Base-by-base conservation (phyloP, 495 filamentous ascomycete genomes). In the Delitschia confertaspora region DNA sequence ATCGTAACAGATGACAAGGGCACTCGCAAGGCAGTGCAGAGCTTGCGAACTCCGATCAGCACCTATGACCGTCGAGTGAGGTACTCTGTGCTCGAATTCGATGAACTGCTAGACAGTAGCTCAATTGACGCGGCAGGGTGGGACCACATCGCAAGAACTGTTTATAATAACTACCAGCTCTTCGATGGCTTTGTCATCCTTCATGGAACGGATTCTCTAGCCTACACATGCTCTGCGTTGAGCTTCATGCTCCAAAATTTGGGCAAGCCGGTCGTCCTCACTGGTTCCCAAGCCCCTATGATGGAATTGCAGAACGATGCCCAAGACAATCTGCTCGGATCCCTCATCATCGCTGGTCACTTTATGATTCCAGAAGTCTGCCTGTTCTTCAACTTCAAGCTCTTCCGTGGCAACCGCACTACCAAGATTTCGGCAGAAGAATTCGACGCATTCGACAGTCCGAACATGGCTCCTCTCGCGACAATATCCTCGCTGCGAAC, bases 351-450 rank as follows among this genome's bases (percentile, higher is more conserved):
- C 46, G 91, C 91, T 5, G 89, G 88, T 33, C 91, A 93, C 42
- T 98, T 95, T 63, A 84, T 87, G 68, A 88, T 98, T 49, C 88
- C 91, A 0, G 91, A 98, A 60, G 88, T 98, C 22, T 89, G 86
- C 60, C 70, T 98, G 33, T 95, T 93, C 69, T 98, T 98, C 71
- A 84, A 91, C 62, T 82, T 93, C 65, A 83, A 73, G 35, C 74
- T 98, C n/a, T 93, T 83, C 62, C 79, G 91, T 10, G 91, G 88
- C 10, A 95, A 95, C 59, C 74, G 91, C 32, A 73, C 80, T 2
- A 94, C 85, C 43, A 98, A 98, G 63, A 74, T 89, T 24, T 88
- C 88, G 17, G 82, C 91, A 0, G 82, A 79, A 36, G 78, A 83
- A 27, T 95, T 94, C 59, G 74, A 79, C 13, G 91, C 88, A 2